Percentiles rank a stretch among this genome's conserved stretches.
phyloP scores from a whole-genome alignment of 2,329 filamentous ascomycete species.

The Fusarium concolor region DNA sequence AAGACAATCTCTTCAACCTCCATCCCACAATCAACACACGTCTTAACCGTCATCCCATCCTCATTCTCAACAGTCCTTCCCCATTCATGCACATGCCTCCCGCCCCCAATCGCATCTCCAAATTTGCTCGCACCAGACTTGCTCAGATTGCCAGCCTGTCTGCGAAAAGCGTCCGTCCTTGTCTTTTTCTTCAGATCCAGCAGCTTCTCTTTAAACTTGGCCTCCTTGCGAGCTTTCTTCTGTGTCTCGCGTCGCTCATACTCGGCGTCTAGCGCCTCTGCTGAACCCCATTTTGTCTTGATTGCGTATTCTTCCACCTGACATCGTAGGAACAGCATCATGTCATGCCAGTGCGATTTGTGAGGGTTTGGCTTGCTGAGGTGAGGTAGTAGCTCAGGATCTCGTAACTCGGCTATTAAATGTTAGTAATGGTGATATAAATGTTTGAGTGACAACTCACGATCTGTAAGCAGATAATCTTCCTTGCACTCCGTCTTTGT shows the following conservation, averaged over 20 bases:
- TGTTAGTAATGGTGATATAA: slow-evolving; percentile 12
- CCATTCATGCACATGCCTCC: slow-evolving; percentile 91
- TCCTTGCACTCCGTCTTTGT: slow-evolving; percentile 97
- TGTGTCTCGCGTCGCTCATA: slow-evolving; percentile 83
- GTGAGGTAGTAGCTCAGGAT: slow-evolving; percentile 86
- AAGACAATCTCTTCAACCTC: slow-evolving; percentile 82
- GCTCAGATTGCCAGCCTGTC: slow-evolving; percentile 72
- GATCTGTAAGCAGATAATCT: slow-evolving; percentile 94
- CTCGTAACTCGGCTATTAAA: slow-evolving; percentile 81
- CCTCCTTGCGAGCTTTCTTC: slow-evolving; percentile 87
- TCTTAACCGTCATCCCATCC: slow-evolving; percentile 83
- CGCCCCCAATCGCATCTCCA: slow-evolving; percentile 78
- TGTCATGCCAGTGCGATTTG: slow-evolving; percentile 96
- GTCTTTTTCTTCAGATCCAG: slow-evolving; percentile 94
- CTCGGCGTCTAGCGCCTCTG: slow-evolving; percentile 87
- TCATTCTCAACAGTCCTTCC: slow-evolving; percentile 75
- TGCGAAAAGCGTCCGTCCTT: slow-evolving; percentile 86
- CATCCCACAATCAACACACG: slow-evolving; percentile 79
- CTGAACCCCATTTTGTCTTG: slow-evolving; percentile 87
- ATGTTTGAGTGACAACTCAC: slow-evolving; percentile 60
- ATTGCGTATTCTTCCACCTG: slow-evolving; percentile 97
- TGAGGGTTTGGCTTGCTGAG: slow-evolving; percentile 93
- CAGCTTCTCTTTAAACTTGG: slow-evolving; percentile 90
- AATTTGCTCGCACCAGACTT: slow-evolving; percentile 69
- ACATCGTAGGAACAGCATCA: slow-evolving; percentile 95